Conservation (phyloP, 164 flowering plant genomes). For the Taxillus chinensis region DNA sequence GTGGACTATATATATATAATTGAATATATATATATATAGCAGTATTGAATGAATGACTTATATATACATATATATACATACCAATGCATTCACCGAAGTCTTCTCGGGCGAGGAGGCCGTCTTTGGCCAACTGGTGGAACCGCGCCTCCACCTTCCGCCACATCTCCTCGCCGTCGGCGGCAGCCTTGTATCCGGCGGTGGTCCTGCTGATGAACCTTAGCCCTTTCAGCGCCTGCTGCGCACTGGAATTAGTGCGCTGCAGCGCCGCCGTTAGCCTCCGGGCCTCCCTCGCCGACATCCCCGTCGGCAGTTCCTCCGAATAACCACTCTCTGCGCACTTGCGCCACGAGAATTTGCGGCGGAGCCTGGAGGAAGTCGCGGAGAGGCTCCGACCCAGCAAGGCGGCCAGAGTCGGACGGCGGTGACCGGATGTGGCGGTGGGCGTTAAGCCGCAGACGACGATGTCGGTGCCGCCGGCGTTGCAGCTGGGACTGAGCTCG, state of each 20-base stretch:
- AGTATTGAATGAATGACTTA: no score
- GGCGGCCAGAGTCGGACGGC: slow-evolving; percentile 5
- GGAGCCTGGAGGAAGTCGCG: slow-evolving; percentile 33
- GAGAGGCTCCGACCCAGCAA: slow-evolving; percentile 37
- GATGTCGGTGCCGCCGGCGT: slow-evolving; percentile 27
- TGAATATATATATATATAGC: no score
- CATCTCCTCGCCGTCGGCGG: slow-evolving; percentile 22
- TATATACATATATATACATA: slow-evolving; percentile 7
- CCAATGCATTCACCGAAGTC: slow-evolving; percentile 93
- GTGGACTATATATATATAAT: no score
- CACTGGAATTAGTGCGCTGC: slow-evolving; percentile 52
- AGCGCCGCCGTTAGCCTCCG: slow-evolving; percentile 46
- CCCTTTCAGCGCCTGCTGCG: slow-evolving; percentile 68
- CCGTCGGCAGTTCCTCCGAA: slow-evolving; percentile 6
- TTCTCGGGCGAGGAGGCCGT: slow-evolving; percentile 62
- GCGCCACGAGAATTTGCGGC: slow-evolving; percentile 52
- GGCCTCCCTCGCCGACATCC: slow-evolving; percentile 39
- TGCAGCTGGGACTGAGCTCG: slow-evolving; percentile 50
- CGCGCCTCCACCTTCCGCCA: slow-evolving; percentile 68
- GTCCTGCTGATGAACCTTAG: slow-evolving; percentile 73
- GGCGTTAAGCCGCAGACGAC: slow-evolving; percentile 53
- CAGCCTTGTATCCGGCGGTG: slow-evolving; percentile 13
- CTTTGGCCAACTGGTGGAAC: slow-evolving; percentile 44
- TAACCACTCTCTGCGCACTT: slow-evolving; percentile 16
- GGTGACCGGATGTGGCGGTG: slow-evolving; percentile 7